Conservation (phyloP, 352 stramenopile genomes). For the Plasmopara muralis region DNA sequence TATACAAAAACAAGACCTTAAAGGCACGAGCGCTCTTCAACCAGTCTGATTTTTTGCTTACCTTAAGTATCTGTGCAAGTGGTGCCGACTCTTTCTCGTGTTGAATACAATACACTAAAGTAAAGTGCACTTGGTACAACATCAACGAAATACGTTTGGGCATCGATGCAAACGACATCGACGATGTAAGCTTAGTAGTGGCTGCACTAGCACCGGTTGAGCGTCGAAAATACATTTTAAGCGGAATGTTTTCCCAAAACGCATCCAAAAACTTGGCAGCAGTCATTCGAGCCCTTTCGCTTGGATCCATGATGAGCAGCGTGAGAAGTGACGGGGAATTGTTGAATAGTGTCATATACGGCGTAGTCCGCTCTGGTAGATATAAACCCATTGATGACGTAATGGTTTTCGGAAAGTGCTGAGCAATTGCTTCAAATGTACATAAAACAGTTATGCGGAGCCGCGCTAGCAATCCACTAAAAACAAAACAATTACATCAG, state of each 20-base stretch:
- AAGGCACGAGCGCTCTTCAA: not conserved
- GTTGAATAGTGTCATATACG: constrained; percentile 80
- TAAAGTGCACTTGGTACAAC: constrained; percentile 79
- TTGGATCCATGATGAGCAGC: constrained; percentile 67
- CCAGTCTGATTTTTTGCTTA: constrained; percentile 6
- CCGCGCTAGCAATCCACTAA: constrained; percentile 57
- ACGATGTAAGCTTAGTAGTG: constrained; percentile 23
- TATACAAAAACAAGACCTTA: not conserved
- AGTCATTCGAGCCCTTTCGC: constrained; percentile 61
- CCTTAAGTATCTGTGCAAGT: constrained; percentile 69
- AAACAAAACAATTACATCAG: constrained; percentile 6
- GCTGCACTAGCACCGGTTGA: constrained; percentile 28
- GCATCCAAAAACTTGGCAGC: constrained; percentile 77
- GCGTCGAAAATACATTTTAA: constrained; percentile 78
- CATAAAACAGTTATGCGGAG: constrained; percentile 69
- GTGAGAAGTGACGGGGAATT: constrained; percentile 70
- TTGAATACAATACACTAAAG: constrained; percentile 76
- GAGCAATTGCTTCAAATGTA: constrained; percentile 60
- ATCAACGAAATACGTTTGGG: constrained; percentile 77
- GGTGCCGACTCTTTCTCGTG: constrained; percentile 58
- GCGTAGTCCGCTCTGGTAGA: constrained; percentile 70
- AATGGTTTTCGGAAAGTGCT: constrained; percentile 60
- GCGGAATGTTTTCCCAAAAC: constrained; percentile 74
- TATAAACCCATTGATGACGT: constrained; percentile 78
- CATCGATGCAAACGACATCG: constrained; percentile 79